A percentile compares a stretch with the other conserved stretches of the same genome.
Evolutionary conservation across 2,329 filamentous ascomycete genomes (phyloP).

Genomic region (Calonectria ilicicola): DNA sequence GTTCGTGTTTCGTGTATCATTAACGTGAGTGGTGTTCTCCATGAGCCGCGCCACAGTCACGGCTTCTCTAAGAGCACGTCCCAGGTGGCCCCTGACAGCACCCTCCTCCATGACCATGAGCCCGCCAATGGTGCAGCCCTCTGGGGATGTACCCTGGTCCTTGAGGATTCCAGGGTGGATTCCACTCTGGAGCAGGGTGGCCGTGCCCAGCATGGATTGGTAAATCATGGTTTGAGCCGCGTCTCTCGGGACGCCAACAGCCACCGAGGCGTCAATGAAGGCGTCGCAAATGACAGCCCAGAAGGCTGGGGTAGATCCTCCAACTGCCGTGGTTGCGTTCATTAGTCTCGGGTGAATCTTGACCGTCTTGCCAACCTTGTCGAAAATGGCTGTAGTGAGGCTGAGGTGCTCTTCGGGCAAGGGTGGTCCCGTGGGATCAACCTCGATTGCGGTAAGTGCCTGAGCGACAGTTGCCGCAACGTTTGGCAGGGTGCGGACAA

Average conservation of each 20-base stretch:
- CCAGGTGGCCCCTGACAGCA: constrained; percentile 58
- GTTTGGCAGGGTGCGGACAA: constrained; percentile 51
- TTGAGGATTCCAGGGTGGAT: constrained; percentile 68
- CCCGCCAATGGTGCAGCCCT: constrained; percentile 71
- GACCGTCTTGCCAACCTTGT: constrained; percentile 64
- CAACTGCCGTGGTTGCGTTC: constrained; percentile 69
- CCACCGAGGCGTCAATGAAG: constrained; percentile 69
- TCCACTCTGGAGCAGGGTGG: constrained; percentile 62
- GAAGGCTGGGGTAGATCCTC: constrained; percentile 71
- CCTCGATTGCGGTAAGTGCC: constrained; percentile 49
- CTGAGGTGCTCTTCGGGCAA: constrained; percentile 36
- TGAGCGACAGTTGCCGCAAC: constrained; percentile 48
- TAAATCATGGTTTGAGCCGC: constrained; percentile 70
- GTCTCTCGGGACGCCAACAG: constrained; percentile 68
- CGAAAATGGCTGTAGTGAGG: constrained; percentile 61
- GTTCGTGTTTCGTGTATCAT: constrained; percentile 50
- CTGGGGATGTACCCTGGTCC: constrained; percentile 70
- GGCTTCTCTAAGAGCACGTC: constrained; percentile 58
- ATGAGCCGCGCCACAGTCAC: constrained; percentile 59
- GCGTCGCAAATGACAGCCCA: constrained; percentile 69
- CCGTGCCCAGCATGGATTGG: constrained; percentile 69
- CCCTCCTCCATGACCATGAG: constrained; percentile 71
- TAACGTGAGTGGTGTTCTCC: constrained; percentile 53
- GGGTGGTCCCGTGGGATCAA: constrained; percentile 28
- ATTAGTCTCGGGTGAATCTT: constrained; percentile 63